These are phyloP conservation scores for Colletotrichum scovillei DNA, from an alignment of 2,329 filamentous ascomycete species.

Conservation along the genomic window DNA sequence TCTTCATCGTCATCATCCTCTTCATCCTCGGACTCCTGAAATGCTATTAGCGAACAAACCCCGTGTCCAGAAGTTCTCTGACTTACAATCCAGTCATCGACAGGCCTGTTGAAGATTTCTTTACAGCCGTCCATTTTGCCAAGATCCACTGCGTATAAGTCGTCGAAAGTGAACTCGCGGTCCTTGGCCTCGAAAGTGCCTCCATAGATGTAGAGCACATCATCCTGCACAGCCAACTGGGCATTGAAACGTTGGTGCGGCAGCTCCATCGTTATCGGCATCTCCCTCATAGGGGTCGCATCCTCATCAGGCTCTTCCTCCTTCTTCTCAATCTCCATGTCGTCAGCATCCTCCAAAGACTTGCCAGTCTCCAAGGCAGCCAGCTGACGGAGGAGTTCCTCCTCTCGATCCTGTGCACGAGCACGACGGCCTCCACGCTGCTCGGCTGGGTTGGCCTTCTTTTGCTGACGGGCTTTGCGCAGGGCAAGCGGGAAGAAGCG, in stretches of 20 bases:
- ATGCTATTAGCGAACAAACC: conserved; percentile 37
- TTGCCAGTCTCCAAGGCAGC: conserved; percentile 84
- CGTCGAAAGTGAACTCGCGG: conserved; percentile 94
- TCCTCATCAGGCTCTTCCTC: conserved; percentile 64
- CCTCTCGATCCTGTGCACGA: conserved; percentile 90
- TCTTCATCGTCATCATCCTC: conserved; percentile 71
- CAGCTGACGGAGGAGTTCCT: conserved; percentile 88
- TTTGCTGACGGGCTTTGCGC: conserved; percentile 76
- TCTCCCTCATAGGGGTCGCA: conserved; percentile 68
- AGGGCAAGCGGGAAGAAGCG: conserved; percentile 88
- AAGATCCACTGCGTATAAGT: conserved; percentile 93
- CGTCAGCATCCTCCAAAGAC: conserved; percentile 65
- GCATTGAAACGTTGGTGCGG: conserved; percentile 93
- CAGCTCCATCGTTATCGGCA: conserved; percentile 80
- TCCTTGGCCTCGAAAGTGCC: conserved; percentile 97
- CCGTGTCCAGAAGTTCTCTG: conserved; percentile 41
- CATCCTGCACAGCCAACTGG: conserved; percentile 89
- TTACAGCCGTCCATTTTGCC: conserved; percentile 94
- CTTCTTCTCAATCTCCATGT: conserved; percentile 62
- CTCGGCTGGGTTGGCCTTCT: conserved; percentile 69
- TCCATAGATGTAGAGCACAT: conserved; percentile 92
- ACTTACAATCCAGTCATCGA: conserved; percentile 83
- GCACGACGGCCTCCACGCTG: conserved; percentile 72
- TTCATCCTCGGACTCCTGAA: conserved; percentile 68
- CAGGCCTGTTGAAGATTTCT: conserved; percentile 87